Evolutionary conservation across 2,329 filamentous ascomycete genomes (phyloP), one percentile per base, ranked within the genome.

Genomic region (Neofusicoccum laricinum): DNA sequence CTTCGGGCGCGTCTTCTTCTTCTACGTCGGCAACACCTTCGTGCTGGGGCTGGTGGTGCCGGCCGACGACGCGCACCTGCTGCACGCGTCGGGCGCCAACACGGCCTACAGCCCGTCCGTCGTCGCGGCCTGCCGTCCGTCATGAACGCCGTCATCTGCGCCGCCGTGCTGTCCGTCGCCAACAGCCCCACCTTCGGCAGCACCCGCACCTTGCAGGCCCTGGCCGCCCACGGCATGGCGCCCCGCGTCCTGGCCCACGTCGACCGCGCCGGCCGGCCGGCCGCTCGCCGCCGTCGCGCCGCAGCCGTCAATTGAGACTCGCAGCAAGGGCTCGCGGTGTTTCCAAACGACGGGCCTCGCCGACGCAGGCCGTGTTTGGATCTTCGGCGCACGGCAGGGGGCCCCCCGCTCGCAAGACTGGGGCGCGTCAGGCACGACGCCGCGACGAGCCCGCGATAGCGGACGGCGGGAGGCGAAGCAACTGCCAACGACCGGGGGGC

Each of bases 151-250:
- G 92, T 97, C 66, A 97, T 97, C 75, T 87, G 97, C 73, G 87
- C 96, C 67, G 90, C 93, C 21, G 93, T 97, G 21, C 81, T 97
- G 21, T 96, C 92, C 0, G 93, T 97, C 66, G 93, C 93, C 65
- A 97, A 97, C 78, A 94, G 91, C 7, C 88, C 93, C 66, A 90
- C 97, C 66, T 98, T 96, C 71, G 94, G 93, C 43, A 94, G 92
- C 25, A 96, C 92, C 1, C 88, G 94, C 70, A 97, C 93, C 1
- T 86, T 98, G 6, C 92, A 93, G 30, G 93, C 93, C 2, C 85
- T 97, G 1, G 93, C 93, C 50, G 92, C 97, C 75, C 92, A 96
- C 76, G 73, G 78, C 57, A 80, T 82, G 70, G 86, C 83, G 0
- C 87, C 86, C 12, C 79, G 76, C 65, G 78, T 86, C 69, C 78